Conservation (phyloP, 1,284 basidiomycete species). For the Sporisorium scitamineum region DNA sequence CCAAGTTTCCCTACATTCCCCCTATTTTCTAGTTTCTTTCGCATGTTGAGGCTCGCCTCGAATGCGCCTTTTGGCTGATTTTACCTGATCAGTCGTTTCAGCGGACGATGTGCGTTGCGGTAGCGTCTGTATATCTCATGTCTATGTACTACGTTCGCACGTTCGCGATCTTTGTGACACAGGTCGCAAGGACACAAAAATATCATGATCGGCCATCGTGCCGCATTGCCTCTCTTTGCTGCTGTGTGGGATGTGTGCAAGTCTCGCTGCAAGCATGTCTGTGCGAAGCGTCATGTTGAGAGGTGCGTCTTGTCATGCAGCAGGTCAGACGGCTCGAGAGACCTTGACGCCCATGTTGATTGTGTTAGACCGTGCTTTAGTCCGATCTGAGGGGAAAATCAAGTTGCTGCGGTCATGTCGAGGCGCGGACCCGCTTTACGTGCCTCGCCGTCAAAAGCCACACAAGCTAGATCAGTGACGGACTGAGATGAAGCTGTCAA, state of each 20-base stretch:
- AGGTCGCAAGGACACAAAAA: slow-evolving; percentile 25
- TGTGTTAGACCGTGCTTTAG: slow-evolving; percentile 11
- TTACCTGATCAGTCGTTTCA: slow-evolving; percentile 13
- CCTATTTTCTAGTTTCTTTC: slow-evolving; percentile 42
- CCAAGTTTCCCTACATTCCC: slow-evolving; percentile 45
- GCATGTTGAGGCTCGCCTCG: slow-evolving; percentile 8
- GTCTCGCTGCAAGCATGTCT: neutral
- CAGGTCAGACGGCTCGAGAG: neutral
- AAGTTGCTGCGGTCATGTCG: slow-evolving; percentile 45
- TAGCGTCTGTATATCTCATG: slow-evolving; percentile 10
- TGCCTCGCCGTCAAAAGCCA: neutral
- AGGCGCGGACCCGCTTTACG: slow-evolving; percentile 25
- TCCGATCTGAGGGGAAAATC: too few species aligned
- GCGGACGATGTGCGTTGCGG: slow-evolving; percentile 21
- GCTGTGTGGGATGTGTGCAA: neutral
- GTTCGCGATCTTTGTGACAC: slow-evolving; percentile 14
- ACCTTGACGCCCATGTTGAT: neutral
- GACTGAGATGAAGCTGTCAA: neutral
- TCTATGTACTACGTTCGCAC: slow-evolving; percentile 15
- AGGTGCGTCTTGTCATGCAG: neutral
- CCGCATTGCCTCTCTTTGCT: slow-evolving; percentile 21
- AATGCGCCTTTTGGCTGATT: slow-evolving; percentile 18
- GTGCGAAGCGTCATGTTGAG: neutral
- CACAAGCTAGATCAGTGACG: slow-evolving; percentile 2
- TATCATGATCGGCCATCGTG: slow-evolving; percentile 35